A percentile compares a stretch with the other conserved stretches of the same genome.
Evolutionary conservation across 2,329 filamentous ascomycete genomes (phyloP).

Genomic region (Aspergillus sp.): DNA sequence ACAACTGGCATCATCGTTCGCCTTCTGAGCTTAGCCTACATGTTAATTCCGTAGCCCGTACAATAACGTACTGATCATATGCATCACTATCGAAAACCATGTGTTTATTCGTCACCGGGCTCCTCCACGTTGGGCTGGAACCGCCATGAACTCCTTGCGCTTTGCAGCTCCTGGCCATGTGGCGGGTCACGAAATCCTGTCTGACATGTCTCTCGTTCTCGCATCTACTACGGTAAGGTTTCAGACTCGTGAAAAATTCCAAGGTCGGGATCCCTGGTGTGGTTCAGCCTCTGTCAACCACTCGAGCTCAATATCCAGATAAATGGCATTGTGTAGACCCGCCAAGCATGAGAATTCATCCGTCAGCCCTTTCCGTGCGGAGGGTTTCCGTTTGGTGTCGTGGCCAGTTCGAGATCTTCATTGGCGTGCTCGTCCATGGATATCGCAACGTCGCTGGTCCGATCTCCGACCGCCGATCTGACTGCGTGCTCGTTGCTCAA

Average conservation of each 20-base stretch:
- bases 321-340: neutral
- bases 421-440: no score
- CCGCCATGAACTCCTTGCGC: neutral
- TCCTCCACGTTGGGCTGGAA: no score
- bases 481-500: no score
- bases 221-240: neutral
- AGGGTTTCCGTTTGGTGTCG: neutral
- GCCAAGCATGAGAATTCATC: neutral
- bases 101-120: no score
- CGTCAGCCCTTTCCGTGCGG: neutral
- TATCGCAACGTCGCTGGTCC: neutral
- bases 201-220: neutral
- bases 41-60: no score
- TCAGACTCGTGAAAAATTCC: neutral
- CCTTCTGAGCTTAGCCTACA: no score
- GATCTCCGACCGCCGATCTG: neutral
- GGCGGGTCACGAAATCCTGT: neutral
- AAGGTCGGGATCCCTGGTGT: neutral
- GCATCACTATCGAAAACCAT: neutral
- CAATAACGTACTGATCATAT: neutral
- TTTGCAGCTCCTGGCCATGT: neutral
- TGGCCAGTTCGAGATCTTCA: neutral
- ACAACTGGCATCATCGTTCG: no score
- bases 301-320: neutral
- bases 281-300: neutral